Evolutionary conservation across 225 moss, liverwort and hornwort species (phyloP), one percentile per base, ranked within the genome.

Genomic region (Rhytidiadelphus loreus): DNA sequence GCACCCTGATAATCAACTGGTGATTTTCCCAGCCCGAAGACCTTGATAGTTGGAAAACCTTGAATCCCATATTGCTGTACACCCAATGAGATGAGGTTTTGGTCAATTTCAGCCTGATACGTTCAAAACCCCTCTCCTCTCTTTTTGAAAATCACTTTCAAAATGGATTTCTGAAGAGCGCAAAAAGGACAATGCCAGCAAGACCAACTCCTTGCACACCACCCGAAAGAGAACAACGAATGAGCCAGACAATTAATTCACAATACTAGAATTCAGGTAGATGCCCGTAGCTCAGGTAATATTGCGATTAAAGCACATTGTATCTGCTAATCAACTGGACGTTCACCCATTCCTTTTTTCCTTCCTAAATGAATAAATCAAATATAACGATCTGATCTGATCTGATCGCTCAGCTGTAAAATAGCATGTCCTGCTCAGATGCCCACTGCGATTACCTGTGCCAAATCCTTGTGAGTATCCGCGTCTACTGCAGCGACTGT

Each of bases 21-120:
- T 65, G 94, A 89, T 85, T 96, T 97, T 56, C 96, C 96, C 39
- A 92, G 86, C 53, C 95, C 97, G 72, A 99, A 99, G 23, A 97
- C 89, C 92, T 99, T 99, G 78, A 99, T 99, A 29, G 97, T 96
- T 58, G 97, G 97, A 77, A 99, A 99, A 41, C 97, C 97, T 91
- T 96, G 92, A 81, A 99, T 97, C 90, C 97, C 97, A 86, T 96
- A 97, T 86, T 99, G 96, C 94, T 97, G 93, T 43, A 85, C 85
- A 89, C 71, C 43, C 77, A 88, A 71, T 46, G 53, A 70, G 23
- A 86, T 76, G 60, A 88, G 65, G 37, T 82, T 60, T 68, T 79
- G 64, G 35, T 89, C 66, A 86, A 68, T 56, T 81, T 26, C 33
- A 83, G 61, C 41, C 33, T 60, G 22, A 22, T 35, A 19, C 20